Base-by-base conservation (phyloP, 148 eudicot genomes). In the Polygonum aviculare region DNA sequence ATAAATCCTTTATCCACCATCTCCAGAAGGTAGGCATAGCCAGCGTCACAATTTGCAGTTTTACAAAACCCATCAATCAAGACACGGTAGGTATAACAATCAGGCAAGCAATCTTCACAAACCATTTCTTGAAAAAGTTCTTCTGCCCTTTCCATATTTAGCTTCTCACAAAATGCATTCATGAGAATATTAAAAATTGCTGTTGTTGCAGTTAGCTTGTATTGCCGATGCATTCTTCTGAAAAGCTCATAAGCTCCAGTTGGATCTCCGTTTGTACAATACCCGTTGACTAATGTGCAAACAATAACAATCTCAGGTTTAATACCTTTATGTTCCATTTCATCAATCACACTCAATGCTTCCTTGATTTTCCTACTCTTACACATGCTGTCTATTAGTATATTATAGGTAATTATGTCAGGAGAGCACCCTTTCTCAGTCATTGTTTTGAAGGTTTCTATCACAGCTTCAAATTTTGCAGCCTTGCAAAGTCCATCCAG, bases 31-130 rank as follows among this genome's bases (percentile, higher is more conserved):
- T 84, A 89, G 15, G 73, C 74, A 81, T 87, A 87, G 65, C 90
- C 99, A 78, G 81, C 83, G 80, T 87, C 90, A 75, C 75, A 79
- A 51, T 90, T 85, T 62, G 90, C 97, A 0, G 86, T 67, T 82
- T 88, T 95, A 83, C 99, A 95, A 75, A 89, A 91, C 14, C 97
- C 97, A 86, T 90, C 91, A 74, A 95, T 83, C 86, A 95, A 82
- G 75, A 88, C 91, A 52, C 91, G 88, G 69, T 85, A 95, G 63
- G 96, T 92, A 80, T 84, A 92, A 75, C 57, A 78, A 78, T 95
- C 94, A 44, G 94, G 93, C 60, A 76, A 35, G 72, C 87, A 90
- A n/a, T 84, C 91, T 21, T 81, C 81, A 69, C 79, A 80, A 74
- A 63, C 72, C 94, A 91, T 93, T 83, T 89, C 89, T 79, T 69